Conservation (phyloP, 2,329 filamentous ascomycete species). For the Botrytis pseudocinerea region DNA sequence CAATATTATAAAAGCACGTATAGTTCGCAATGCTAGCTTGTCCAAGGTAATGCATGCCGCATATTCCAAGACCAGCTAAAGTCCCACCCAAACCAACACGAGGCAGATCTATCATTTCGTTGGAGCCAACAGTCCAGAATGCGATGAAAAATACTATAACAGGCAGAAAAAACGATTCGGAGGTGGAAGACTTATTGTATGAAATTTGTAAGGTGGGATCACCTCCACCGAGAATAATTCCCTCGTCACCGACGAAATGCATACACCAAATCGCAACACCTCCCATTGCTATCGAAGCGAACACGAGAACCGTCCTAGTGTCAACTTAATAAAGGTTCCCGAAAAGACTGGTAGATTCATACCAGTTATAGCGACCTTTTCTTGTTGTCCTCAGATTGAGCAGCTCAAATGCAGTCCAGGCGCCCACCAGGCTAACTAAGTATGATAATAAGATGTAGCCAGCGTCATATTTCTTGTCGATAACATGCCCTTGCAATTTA, state of each 20-base stretch:
- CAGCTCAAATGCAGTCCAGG: slow-evolving; percentile 77
- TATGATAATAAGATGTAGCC: slow-evolving; percentile 70
- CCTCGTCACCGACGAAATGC: slow-evolving; percentile 82
- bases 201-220: slow-evolving; percentile 65
- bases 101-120: slow-evolving; percentile 57
- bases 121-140: slow-evolving; percentile 67
- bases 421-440: slow-evolving; percentile 71
- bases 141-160: slow-evolving; percentile 72
- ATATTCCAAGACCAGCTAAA: slow-evolving; percentile 72
- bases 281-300: slow-evolving; percentile 69
- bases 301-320: slow-evolving; percentile 59
- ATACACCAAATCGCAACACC: slow-evolving; percentile 75
- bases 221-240: slow-evolving; percentile 69
- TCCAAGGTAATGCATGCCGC: slow-evolving; percentile 87
- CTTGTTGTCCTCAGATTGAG: slow-evolving; percentile 73
- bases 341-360: slow-evolving; percentile 36
- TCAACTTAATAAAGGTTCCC: slow-evolving; percentile 6
- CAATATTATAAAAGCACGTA: slow-evolving; percentile 59
- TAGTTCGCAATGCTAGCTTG: slow-evolving; percentile 83
- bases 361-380: slow-evolving; percentile 70
- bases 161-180: slow-evolving; percentile 77
- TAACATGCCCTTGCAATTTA: slow-evolving; percentile 27
- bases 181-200: slow-evolving; percentile 72
- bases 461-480: slow-evolving; percentile 41
- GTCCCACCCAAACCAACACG: slow-evolving; percentile 64